Percentiles rank a stretch among this genome's conserved stretches.
These are phyloP conservation scores for Casuarina glauca DNA, from an alignment of 306 rosid species.

Conservation along the genomic window DNA sequence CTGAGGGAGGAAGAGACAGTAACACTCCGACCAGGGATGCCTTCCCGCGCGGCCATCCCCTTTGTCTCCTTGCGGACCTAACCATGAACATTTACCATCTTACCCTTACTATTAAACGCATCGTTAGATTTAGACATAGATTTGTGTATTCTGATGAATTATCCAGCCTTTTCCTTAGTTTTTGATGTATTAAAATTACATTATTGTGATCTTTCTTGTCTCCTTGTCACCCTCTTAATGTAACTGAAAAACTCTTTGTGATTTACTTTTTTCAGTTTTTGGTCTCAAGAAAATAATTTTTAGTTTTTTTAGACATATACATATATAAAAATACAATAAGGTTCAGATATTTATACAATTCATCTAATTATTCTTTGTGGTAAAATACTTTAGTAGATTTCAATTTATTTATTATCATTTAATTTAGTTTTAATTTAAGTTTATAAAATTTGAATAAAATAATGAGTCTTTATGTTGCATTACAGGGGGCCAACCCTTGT, in stretches of 20 bases:
- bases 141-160: background rate
- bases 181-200: too few species aligned
- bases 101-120: too few species aligned
- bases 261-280: background rate
- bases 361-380: background rate
- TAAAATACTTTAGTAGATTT: background rate
- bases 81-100: too few species aligned
- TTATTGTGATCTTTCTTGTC: background rate
- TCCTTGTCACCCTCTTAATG: background rate
- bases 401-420: too few species aligned
- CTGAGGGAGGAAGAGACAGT: too few species aligned
- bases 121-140: too few species aligned
- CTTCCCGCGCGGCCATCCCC: too few species aligned
- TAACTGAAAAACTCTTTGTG: background rate
- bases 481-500: too few species aligned
- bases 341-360: background rate
- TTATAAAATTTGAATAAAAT: conserved; percentile 17
- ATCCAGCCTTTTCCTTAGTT: background rate
- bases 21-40: too few species aligned
- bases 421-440: too few species aligned
- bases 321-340: background rate
- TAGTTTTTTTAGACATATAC: background rate
- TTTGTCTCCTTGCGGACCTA: too few species aligned
- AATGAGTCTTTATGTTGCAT: background rate
- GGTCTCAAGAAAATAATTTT: background rate